phyloP scores from a whole-genome alignment of 176 grass and related monocot species.

The Otatea glauca region DNA sequence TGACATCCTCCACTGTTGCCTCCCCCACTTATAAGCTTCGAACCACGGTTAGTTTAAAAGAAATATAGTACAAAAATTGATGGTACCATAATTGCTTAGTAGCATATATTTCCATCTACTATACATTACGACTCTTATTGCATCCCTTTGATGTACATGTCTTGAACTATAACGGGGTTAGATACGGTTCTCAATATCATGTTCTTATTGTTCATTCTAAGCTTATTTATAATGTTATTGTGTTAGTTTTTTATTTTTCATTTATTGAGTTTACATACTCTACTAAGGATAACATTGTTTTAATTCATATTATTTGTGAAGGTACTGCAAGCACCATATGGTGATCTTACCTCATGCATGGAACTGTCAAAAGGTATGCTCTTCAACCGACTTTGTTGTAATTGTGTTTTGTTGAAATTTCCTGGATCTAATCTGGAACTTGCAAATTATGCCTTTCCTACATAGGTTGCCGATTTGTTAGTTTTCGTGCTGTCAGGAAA shows the following conservation, averaged over 20 bases:
- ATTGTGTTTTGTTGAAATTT: slow-evolving; percentile 17
- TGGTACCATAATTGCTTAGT: background rate
- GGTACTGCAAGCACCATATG: slow-evolving; percentile 96
- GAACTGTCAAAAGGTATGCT: slow-evolving; percentile 90
- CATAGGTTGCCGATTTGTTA: slow-evolving; percentile 91
- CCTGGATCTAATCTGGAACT: slow-evolving; percentile 44
- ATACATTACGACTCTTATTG: background rate
- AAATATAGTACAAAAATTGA: slow-evolving; percentile 6
- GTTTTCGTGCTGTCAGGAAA: slow-evolving; percentile 83
- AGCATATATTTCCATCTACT: slow-evolving; percentile 9
- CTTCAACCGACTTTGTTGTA: slow-evolving; percentile 18
- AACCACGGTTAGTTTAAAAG: slow-evolving; percentile 73
- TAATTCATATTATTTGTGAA: slow-evolving; percentile 48
- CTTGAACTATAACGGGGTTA: slow-evolving; percentile 2
- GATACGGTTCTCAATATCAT: background rate
- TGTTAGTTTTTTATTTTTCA: slow-evolving; percentile 39
- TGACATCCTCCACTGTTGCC: slow-evolving; percentile 59
- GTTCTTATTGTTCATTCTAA: slow-evolving; percentile 11
- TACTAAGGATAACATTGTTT: slow-evolving; percentile 12
- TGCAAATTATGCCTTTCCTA: slow-evolving; percentile 41
- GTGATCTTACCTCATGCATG: slow-evolving; percentile 88
- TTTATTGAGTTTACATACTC: slow-evolving; percentile 15
- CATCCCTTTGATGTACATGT: slow-evolving; percentile 21
- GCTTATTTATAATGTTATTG: slow-evolving; percentile 18
- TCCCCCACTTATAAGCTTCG: slow-evolving; percentile 77